Percentiles rank a stretch among this genome's conserved stretches.
Evolutionary conservation across 306 rosid genomes (phyloP).

Genomic region (Fagus crenata): DNA sequence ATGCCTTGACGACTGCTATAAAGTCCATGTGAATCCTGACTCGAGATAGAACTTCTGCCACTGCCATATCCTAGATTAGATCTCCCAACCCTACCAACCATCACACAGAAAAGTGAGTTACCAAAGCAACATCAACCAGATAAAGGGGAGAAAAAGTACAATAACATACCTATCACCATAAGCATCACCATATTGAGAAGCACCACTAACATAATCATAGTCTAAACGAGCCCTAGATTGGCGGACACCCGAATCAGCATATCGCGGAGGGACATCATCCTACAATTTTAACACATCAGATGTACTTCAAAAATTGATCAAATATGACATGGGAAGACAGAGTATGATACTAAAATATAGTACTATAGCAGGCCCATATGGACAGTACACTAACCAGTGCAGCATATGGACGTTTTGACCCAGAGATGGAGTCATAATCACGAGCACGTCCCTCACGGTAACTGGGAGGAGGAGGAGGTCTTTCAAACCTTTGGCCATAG

Average conservation of each 20-base stretch:
- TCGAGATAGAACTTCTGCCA: constrained; percentile 65
- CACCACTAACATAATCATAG: constrained; percentile 74
- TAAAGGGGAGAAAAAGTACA: background rate
- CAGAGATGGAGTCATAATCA: constrained; percentile 70
- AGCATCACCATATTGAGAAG: constrained; percentile 74
- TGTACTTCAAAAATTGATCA: background rate
- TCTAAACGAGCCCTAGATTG: constrained; percentile 87
- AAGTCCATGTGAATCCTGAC: constrained; percentile 64
- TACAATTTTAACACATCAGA: constrained; percentile 23
- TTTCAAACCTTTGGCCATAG: constrained; percentile 73
- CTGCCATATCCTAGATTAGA: constrained; percentile 70
- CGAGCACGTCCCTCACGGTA: constrained; percentile 72
- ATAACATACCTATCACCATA: constrained; percentile 75
- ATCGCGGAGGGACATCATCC: constrained; percentile 83
- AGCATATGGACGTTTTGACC: constrained; percentile 84
- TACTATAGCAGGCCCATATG: background rate
- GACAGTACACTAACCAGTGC: constrained; percentile 48
- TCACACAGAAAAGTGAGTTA: constrained; percentile 15
- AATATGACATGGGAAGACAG: background rate
- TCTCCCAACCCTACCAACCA: constrained; percentile 63
- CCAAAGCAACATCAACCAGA: background rate
- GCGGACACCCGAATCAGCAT: constrained; percentile 67
- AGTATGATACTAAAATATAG: constrained; percentile 3
- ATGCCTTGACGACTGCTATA: constrained; percentile 74
- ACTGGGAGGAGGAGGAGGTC: constrained; percentile 69